A percentile compares a stretch with the other conserved stretches of the same genome.
These are phyloP conservation scores for Metarhizium guizhouense DNA, from an alignment of 2,329 filamentous ascomycete species.

Conservation along the genomic window DNA sequence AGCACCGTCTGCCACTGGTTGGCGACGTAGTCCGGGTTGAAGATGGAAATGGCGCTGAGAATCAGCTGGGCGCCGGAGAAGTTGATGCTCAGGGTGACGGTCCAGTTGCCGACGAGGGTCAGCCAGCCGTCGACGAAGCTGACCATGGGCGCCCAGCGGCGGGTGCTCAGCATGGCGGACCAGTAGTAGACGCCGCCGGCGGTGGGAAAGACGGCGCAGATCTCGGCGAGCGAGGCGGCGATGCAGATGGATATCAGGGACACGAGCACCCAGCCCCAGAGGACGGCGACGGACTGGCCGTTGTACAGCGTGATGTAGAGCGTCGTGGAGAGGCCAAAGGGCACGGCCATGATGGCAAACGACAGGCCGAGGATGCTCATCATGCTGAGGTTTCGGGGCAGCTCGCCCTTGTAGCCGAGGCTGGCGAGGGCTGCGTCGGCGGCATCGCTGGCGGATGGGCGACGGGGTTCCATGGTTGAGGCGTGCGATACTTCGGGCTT, in stretches of 20 bases:
- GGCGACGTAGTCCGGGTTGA: slow-evolving; percentile 49
- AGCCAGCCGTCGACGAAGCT: slow-evolving; percentile 70
- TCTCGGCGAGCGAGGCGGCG: slow-evolving; percentile 63
- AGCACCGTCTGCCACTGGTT: slow-evolving; percentile 66
- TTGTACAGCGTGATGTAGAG: slow-evolving; percentile 51
- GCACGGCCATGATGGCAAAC: slow-evolving; percentile 42
- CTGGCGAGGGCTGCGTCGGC: slow-evolving; percentile 36
- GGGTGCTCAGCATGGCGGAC: slow-evolving; percentile 58
- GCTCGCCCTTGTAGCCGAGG: slow-evolving; percentile 40
- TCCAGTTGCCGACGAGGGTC: slow-evolving; percentile 63
- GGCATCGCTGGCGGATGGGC: slow-evolving; percentile 11
- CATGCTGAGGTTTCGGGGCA: slow-evolving; percentile 41
- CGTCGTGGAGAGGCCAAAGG: slow-evolving; percentile 40
- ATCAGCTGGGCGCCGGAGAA: slow-evolving; percentile 62
- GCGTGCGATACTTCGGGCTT: neutral
- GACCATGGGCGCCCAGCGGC: slow-evolving; percentile 51
- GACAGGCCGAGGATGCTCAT: slow-evolving; percentile 39
- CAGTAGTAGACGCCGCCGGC: slow-evolving; percentile 64
- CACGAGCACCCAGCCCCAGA: slow-evolving; percentile 60
- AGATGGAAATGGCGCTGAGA: slow-evolving; percentile 57
- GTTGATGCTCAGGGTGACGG: slow-evolving; percentile 61
- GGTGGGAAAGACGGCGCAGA: slow-evolving; percentile 55
- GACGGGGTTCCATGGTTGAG: slow-evolving; percentile 7
- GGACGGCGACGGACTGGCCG: slow-evolving; percentile 62
- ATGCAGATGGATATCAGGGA: slow-evolving; percentile 64